Evolutionary conservation across 208 protist genomes (phyloP), one percentile per base, ranked within the genome.

Genomic region (Herpetomonas samuelpessoai): DNA sequence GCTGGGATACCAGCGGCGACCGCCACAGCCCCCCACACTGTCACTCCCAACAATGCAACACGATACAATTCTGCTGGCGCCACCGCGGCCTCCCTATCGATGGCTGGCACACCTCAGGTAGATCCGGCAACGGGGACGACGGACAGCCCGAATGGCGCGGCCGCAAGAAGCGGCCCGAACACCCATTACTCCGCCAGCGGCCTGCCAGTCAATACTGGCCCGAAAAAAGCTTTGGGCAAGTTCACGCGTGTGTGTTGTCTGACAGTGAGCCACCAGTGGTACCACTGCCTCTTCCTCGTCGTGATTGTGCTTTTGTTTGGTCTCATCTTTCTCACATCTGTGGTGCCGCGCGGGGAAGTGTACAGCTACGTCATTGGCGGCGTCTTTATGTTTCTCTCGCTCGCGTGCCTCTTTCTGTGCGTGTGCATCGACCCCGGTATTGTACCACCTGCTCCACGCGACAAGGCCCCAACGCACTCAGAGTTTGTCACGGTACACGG

Each of bases 381-480:
- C 16, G 25, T 83, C 6, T 60, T 90, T 12, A 45, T 63, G 0
- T 25, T 72, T 6, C 24, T 6, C 24, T 78, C 82, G 16, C 51
- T 93, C 38, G 31, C 54, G 31, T 88, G 73, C 60, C 62, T 89
- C 39, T 66, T 72, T 35, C 61, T 81, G 28, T 69, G 76, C 21
- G 79, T 93, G 22, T 66, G 67, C 9, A 31, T 90, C 31, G 86
- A 93, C 59, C 86, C 86, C 22, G 86, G 86, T 6, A 74, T 93
- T 29, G 48, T 93, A n/a, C 80, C 71, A 22, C 82, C 86, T 1
- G 58, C 69, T 14, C 73, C 86, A 9, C 54, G 48, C 16, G 52
- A 57, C 27, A 26, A 58, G 57, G 41, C 47, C 49, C 62, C 47
- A 4, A 6, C 12, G 12, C 16, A 68, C 14, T 47, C 59, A 1